Conservation (phyloP, 768 basidiomycete genomes). For the Termitomyces sp. region DNA sequence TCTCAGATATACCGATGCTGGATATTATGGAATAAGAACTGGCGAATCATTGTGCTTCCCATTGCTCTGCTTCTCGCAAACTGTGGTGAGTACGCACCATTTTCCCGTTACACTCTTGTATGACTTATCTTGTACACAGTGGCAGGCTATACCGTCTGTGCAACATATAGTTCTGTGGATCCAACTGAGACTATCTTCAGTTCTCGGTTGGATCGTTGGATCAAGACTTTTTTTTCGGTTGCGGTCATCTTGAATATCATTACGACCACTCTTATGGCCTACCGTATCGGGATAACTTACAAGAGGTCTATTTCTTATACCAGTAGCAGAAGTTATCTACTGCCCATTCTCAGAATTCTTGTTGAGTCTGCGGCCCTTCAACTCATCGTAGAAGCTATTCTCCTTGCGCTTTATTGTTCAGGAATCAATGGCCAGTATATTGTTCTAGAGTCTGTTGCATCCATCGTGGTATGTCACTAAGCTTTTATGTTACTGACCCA, state of each 20-base stretch:
- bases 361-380: constrained; percentile 11
- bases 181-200: constrained; percentile 8
- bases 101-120: background rate
- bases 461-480: constrained; percentile 2
- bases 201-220: constrained; percentile 5
- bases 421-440: constrained; percentile 9
- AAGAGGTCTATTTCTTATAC: background rate
- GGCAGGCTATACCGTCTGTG: constrained; percentile 10
- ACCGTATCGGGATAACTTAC: constrained; percentile 6
- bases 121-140: background rate
- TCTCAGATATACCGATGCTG: constrained; percentile 8
- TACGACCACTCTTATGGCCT: constrained; percentile 8
- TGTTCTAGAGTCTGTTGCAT: constrained; percentile 7
- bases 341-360: constrained; percentile 7
- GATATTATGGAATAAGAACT: constrained; percentile 6
- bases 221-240: constrained; percentile 8
- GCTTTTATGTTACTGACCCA: background rate
- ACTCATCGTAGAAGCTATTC: constrained; percentile 5
- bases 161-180: constrained; percentile 4
- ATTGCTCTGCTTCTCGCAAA: constrained; percentile 3
- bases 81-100: background rate
- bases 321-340: background rate
- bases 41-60: constrained; percentile 1
- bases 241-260: constrained; percentile 8
- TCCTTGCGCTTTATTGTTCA: constrained; percentile 9